Base-by-base conservation (phyloP, 2,329 filamentous ascomycete genomes). In the Exutisphaerella laricina region DNA sequence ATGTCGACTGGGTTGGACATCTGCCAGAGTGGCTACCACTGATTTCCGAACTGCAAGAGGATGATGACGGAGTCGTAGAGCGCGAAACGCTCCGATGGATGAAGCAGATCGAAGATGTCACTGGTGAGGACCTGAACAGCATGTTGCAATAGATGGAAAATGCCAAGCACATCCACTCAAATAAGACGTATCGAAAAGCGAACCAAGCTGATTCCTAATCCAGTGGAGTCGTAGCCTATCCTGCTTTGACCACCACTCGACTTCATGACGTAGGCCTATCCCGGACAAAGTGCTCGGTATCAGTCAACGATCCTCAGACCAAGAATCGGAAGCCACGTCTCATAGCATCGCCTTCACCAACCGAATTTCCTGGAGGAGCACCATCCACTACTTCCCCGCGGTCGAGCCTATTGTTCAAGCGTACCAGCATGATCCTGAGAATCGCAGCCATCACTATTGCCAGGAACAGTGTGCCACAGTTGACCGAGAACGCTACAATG, bases 1-100 rank as follows among this genome's bases (percentile, higher is more conserved):
- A 89, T 46, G 89, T 97, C 64, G 92, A 98, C 61, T 98, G 92
- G 92, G 69, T 98, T 46, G 78, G 82, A 1, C 77, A 94, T 70
- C 66, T 97, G 61, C 88, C 90, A 0, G 92, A 98, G 75, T 97
- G 96, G 84, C 69, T 98, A 63, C 90, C 94, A 14, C 87, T 90
- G 52, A 95, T 99, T 57, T 94, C 87, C 59, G 92, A 98, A 70
- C 66, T 95, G 59, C 84, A 95, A 69, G 92, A 98, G 62, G 92
- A 98, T 63, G 92, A 97, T 55, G 89, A 97, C 60, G 92, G 97
- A 69, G 75, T 77, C 20, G 90, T 98, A 17, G 92, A 98, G 70
- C 74, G 80, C 60, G 89, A 95, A 71, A 90, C 88, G 26, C 78
- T 89, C 61, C 75, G 80, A 58, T 96, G 92, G 90, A 92, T 97